Percentiles rank a stretch among this genome's conserved stretches.
Conservation (phyloP, 1,284 basidiomycete species). For the Ceratobasidium sp. region DNA sequence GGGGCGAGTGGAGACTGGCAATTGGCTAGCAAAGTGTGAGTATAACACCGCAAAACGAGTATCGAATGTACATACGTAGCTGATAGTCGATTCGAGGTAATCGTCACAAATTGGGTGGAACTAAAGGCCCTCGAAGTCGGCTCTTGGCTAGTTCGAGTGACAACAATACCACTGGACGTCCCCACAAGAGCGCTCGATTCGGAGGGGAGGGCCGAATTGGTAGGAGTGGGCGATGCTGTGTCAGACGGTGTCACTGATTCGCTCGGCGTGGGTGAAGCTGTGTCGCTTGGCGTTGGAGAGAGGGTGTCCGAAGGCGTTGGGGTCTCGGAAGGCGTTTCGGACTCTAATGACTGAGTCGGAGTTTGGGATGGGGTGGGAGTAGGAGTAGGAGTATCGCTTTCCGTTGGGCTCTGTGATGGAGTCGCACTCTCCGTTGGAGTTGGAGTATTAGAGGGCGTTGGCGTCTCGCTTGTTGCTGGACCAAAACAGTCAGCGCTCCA, state of each 20-base stretch:
- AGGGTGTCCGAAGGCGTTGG: background rate
- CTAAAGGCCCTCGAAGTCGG: background rate
- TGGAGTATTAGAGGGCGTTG: background rate
- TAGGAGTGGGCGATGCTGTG: background rate
- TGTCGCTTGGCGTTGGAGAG: background rate
- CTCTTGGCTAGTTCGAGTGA: background rate
- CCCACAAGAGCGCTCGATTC: background rate
- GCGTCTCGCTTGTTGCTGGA: background rate
- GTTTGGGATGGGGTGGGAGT: background rate
- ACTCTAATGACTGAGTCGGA: background rate
- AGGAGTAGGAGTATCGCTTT: background rate
- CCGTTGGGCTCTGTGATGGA: background rate
- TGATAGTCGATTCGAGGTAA: constrained; percentile 7
- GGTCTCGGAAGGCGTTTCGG: background rate
- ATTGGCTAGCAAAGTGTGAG: constrained; percentile 1
- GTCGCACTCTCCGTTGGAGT: background rate
- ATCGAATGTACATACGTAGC: constrained; percentile 1
- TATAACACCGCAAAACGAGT: background rate
- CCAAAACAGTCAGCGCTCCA: background rate
- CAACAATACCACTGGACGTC: background rate
- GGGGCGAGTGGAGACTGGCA: background rate
- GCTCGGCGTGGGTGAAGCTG: background rate
- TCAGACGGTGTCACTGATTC: background rate
- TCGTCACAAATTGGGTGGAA: constrained; percentile 1
- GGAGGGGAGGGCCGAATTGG: background rate